A percentile compares a stretch with the other conserved stretches of the same genome.
phyloP scores from a whole-genome alignment of 345 rosid species.

The Angophora floribunda region DNA sequence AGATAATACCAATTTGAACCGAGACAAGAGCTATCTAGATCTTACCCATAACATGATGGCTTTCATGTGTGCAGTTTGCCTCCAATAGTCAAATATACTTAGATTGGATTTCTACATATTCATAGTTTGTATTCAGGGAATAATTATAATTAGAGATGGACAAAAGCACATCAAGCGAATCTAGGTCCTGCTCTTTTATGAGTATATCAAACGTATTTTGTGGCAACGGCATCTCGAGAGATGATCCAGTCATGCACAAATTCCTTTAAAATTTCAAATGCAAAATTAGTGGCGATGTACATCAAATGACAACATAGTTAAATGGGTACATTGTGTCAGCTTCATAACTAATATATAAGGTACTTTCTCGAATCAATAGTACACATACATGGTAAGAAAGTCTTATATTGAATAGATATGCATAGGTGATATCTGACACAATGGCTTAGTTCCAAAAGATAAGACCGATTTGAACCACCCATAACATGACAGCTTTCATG shows the following conservation, averaged over 20 bases:
- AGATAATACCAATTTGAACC: background rate
- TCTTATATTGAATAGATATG: background rate
- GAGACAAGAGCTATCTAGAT: too few relatives aligned
- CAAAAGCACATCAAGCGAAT: background rate
- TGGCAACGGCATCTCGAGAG: background rate
- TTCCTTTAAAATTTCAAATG: too few relatives aligned
- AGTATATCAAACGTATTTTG: too few relatives aligned
- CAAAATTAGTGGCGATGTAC: background rate
- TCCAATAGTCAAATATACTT: background rate
- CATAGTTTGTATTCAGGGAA: background rate
- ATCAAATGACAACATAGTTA: background rate
- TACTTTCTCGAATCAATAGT: background rate
- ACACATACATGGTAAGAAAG: background rate
- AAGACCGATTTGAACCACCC: background rate
- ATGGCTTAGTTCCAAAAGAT: background rate
- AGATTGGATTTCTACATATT: background rate
- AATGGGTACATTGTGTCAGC: background rate
- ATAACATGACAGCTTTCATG: background rate
- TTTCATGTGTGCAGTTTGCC: background rate
- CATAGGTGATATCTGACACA: background rate
- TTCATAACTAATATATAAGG: background rate
- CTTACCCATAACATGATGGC: background rate
- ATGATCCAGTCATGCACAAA: accelerated
- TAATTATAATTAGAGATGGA: background rate
- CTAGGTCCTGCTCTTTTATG: background rate